Conservation (phyloP, 148 eudicot genomes). For the Amaranthus palmeri region DNA sequence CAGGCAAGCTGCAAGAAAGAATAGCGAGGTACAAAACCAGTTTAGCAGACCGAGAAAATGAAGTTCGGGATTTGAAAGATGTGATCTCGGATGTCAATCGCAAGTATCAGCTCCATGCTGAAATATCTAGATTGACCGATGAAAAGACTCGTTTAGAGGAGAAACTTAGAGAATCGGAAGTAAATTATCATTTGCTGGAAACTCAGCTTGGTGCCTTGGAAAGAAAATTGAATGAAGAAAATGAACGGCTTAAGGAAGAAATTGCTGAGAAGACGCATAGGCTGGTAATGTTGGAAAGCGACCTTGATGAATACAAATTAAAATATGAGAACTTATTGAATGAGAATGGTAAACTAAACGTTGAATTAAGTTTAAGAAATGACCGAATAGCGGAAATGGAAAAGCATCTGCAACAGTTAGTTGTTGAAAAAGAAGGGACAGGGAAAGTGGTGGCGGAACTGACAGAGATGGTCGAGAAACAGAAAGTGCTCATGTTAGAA, state of each 20-base stretch:
- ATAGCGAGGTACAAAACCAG: constrained; percentile 75
- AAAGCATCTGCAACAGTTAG: constrained; percentile 23
- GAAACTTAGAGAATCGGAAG: constrained; percentile 62
- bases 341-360: constrained; percentile 38
- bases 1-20: constrained; percentile 56
- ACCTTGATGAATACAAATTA: constrained; percentile 32
- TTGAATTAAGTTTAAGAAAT: constrained; percentile 38
- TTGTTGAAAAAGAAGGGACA: constrained; percentile 22
- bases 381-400: constrained; percentile 38
- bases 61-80: constrained; percentile 71
- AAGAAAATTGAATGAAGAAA: constrained; percentile 49
- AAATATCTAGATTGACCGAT: constrained; percentile 51
- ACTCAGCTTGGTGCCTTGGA: constrained; percentile 31
- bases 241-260: constrained; percentile 44
- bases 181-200: constrained; percentile 57
- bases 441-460: constrained; percentile 31
- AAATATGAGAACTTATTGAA: constrained; percentile 35
- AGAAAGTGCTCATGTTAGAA: constrained; percentile 38
- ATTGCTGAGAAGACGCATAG: constrained; percentile 31
- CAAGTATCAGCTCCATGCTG: constrained; percentile 54
- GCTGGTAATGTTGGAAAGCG: constrained; percentile 33
- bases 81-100: constrained; percentile 57
- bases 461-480: constrained; percentile 47
- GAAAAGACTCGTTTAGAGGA: constrained; percentile 54
- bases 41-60: constrained; percentile 72